Evolutionary conservation across 2,329 filamentous ascomycete genomes (phyloP).

Genomic region (Rhinocladiella mackenziei): DNA sequence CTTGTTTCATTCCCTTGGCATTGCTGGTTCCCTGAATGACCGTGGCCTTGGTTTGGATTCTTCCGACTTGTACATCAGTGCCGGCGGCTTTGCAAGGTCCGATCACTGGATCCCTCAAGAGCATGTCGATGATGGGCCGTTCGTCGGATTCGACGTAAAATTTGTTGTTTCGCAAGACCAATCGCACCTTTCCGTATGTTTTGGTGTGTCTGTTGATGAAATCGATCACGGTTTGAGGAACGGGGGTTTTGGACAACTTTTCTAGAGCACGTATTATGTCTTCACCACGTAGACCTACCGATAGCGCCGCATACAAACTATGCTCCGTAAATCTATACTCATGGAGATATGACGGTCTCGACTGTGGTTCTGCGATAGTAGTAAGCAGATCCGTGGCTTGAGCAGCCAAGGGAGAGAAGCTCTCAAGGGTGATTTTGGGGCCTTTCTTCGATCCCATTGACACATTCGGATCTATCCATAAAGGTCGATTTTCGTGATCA

Average conservation of each 20-base stretch:
- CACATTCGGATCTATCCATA: slow-evolving; percentile 77
- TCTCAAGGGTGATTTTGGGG: slow-evolving; percentile 79
- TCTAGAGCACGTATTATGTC: slow-evolving; percentile 90
- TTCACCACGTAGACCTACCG: slow-evolving; percentile 80
- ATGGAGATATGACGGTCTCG: slow-evolving; percentile 83
- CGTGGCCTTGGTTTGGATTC: slow-evolving; percentile 79
- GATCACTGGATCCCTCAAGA: slow-evolving; percentile 82
- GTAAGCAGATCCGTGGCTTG: slow-evolving; percentile 93
- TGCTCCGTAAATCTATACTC: slow-evolving; percentile 90
- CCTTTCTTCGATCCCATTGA: slow-evolving; percentile 55
- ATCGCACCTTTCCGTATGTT: slow-evolving; percentile 91
- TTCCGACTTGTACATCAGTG: slow-evolving; percentile 71
- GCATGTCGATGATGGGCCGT: slow-evolving; percentile 74
- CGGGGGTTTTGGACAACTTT: slow-evolving; percentile 78
- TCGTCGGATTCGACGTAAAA: slow-evolving; percentile 94
- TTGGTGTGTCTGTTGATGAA: slow-evolving; percentile 82
- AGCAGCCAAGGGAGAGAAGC: slow-evolving; percentile 80
- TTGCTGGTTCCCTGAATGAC: slow-evolving; percentile 94
- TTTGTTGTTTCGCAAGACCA: slow-evolving; percentile 89
- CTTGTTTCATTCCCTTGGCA: slow-evolving; percentile 81
- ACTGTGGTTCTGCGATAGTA: slow-evolving; percentile 89
- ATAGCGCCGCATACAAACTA: slow-evolving; percentile 91
- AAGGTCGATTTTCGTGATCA: slow-evolving; percentile 81
- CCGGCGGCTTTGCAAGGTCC: slow-evolving; percentile 71
- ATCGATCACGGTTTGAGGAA: slow-evolving; percentile 73